Base-by-base conservation (phyloP, 495 filamentous ascomycete genomes). In the Neurospora sp. region DNA sequence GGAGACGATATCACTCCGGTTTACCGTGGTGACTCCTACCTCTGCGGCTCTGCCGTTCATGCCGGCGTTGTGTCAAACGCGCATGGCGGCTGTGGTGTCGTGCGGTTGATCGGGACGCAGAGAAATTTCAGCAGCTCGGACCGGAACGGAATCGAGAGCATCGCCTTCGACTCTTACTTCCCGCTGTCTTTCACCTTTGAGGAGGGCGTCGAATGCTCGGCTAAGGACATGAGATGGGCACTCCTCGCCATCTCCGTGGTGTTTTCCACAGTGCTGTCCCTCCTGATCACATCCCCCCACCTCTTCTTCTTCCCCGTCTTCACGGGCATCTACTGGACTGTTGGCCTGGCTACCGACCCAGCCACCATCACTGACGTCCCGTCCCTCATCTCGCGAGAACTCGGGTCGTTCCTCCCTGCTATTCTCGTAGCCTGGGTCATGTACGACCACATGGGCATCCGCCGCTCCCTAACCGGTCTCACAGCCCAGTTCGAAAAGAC, bases 261-360 rank as follows among this genome's bases (percentile, higher is more conserved):
- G 39, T 93, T 93, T 73, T 89, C 92, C 14, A 82, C 83, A 4
- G 72, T 91, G 1, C 79, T 95, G 42, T 91, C 92, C 20, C 83
- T 96, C 5, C 90, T 92, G 77, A 92, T 89, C 23, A 86, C 88
- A 3, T 92, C 91, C 0, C 86, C 93, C 2, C 80, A 88, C 3
- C 82, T 93, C 23, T 87, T 94, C 77, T 95, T 92, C 84, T 90
- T 89, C 77, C 88, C 89, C 42, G 85, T 88, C 14, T 95, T 95
- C 77, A 85, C 86, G 62, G 91, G 90, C 72, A 82, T 94, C 27
- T 95, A 94, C 79, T 90, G 89, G 78, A 92, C 95, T 74, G 92
- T 94, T 20, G 92, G 90, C 8, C 81, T 96, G 72, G 91, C 91
- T 44, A 93, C 91, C 1, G 93, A 97, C 79, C 90, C 91, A 12